These are phyloP conservation scores for Rhizopus sp. DNA, from an alignment of 371 early-diverging fungal genomes.

Conservation along the genomic window DNA sequence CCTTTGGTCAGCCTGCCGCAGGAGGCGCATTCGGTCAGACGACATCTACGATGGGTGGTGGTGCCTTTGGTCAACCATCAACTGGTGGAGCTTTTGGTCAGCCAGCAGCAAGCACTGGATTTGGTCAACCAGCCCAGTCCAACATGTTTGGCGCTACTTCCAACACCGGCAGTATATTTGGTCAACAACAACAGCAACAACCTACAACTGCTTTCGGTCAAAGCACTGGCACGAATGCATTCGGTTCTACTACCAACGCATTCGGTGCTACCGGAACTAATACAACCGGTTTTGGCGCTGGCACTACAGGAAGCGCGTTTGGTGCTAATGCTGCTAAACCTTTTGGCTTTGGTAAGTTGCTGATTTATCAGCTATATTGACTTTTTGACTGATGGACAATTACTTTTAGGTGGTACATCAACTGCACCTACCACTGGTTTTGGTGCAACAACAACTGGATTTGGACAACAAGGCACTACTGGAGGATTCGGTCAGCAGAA, in stretches of 20 bases:
- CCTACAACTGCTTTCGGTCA: slow-evolving; percentile 37
- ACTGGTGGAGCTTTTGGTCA: slow-evolving; percentile 51
- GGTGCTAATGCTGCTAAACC: slow-evolving; percentile 38
- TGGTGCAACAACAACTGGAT: slow-evolving; percentile 30
- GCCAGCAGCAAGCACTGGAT: slow-evolving; percentile 25
- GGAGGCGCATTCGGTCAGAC: slow-evolving; percentile 54
- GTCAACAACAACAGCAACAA: slow-evolving; percentile 5
- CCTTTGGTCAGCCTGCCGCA: slow-evolving; percentile 38
- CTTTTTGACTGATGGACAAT: not conserved
- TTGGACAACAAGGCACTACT: slow-evolving; percentile 39
- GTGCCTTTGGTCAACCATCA: slow-evolving; percentile 33
- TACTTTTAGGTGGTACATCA: slow-evolving; percentile 16
- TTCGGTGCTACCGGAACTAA: slow-evolving; percentile 13
- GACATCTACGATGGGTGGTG: slow-evolving; percentile 26
- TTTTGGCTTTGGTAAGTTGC: slow-evolving; percentile 36
- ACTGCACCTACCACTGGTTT: slow-evolving; percentile 44
- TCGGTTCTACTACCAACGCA: slow-evolving; percentile 30
- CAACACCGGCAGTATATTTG: slow-evolving; percentile 16
- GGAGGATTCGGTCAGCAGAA: slow-evolving; percentile 19
- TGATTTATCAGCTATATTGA: not conserved
- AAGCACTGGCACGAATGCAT: slow-evolving; percentile 18
- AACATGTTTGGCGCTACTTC: slow-evolving; percentile 18
- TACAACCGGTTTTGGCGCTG: slow-evolving; percentile 29
- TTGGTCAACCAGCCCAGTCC: slow-evolving; percentile 25
- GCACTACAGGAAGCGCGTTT: slow-evolving; percentile 26